Evolutionary conservation across 2,329 filamentous ascomycete genomes (phyloP).

Genomic region (Exophiala sp.): DNA sequence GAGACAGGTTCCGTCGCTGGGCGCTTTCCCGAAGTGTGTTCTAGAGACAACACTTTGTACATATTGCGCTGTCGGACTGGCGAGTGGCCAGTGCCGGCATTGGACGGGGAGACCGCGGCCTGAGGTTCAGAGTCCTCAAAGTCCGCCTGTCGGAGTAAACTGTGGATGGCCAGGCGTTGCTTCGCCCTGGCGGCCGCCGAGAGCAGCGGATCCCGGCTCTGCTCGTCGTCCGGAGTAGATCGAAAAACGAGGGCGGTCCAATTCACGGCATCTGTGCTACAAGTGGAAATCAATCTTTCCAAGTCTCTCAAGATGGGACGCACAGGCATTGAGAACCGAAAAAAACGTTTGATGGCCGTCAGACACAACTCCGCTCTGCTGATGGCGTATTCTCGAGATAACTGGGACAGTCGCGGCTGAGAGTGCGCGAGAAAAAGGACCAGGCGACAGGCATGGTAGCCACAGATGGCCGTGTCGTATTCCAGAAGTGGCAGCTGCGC

Average conservation of each 20-base stretch:
- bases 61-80: too few species aligned
- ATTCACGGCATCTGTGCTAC: too few species aligned
- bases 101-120: background rate
- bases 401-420: background rate
- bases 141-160: background rate
- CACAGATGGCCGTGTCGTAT: slow-evolving; percentile 2
- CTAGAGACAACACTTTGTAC: too few species aligned
- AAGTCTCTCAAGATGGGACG: background rate
- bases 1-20: too few species aligned
- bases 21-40: too few species aligned
- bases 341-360: slow-evolving; percentile 1
- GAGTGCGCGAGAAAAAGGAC: background rate
- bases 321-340: background rate
- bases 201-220: background rate
- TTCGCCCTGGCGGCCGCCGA: background rate
- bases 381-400: background rate
- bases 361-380: slow-evolving; percentile 1
- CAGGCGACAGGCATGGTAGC: background rate
- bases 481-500: background rate
- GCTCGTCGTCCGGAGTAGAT: background rate
- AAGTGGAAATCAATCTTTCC: background rate
- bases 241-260: too few species aligned
- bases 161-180: slow-evolving; percentile 1
- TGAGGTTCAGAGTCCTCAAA: background rate
- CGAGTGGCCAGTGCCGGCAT: too few species aligned